Evolutionary conservation across 1,284 basidiomycete genomes (phyloP).

Genomic region (Ustilago shanxiensis): DNA sequence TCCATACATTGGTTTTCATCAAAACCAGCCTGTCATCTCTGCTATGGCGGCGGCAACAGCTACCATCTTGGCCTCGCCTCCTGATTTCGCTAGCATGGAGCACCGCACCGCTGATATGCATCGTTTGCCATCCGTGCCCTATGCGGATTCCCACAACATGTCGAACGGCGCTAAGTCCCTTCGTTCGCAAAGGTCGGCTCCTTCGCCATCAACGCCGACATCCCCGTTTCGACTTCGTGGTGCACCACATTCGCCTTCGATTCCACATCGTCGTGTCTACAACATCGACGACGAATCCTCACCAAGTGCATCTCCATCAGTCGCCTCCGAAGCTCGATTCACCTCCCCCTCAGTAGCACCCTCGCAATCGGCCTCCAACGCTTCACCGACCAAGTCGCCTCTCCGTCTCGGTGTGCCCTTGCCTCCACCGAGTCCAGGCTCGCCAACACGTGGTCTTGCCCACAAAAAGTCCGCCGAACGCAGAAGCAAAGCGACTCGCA

Average conservation of each 20-base stretch:
- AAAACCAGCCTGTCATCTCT: neutral
- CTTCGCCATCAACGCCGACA: slow-evolving; percentile 35
- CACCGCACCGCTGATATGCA: slow-evolving; percentile 29
- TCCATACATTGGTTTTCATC: too few species aligned
- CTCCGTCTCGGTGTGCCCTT: slow-evolving; percentile 18
- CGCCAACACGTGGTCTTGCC: slow-evolving; percentile 23
- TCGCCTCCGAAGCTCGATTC: slow-evolving; percentile 10
- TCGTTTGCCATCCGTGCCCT: slow-evolving; percentile 19
- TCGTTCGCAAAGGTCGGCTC: slow-evolving; percentile 30
- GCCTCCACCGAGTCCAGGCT: slow-evolving; percentile 17
- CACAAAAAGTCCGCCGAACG: slow-evolving; percentile 39
- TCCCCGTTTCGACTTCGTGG: slow-evolving; percentile 23
- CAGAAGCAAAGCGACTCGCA: slow-evolving; percentile 35
- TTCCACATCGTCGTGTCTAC: slow-evolving; percentile 43
- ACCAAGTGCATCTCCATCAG: slow-evolving; percentile 6
- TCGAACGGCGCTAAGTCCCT: slow-evolving; percentile 14
- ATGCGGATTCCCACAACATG: slow-evolving; percentile 12
- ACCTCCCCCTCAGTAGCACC: slow-evolving; percentile 24
- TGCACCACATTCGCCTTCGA: slow-evolving; percentile 26
- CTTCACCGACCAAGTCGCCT: slow-evolving; percentile 16
- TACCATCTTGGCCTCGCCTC: slow-evolving; percentile 34
- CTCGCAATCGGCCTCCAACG: slow-evolving; percentile 31
- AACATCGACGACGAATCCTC: slow-evolving; percentile 32
- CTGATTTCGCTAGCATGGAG: slow-evolving; percentile 43
- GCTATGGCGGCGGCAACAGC: slow-evolving; percentile 44